Evolutionary conservation across 106 monocot genomes (phyloP), one percentile per base, ranked within the genome.

Genomic region (Ottelia alismoides): DNA sequence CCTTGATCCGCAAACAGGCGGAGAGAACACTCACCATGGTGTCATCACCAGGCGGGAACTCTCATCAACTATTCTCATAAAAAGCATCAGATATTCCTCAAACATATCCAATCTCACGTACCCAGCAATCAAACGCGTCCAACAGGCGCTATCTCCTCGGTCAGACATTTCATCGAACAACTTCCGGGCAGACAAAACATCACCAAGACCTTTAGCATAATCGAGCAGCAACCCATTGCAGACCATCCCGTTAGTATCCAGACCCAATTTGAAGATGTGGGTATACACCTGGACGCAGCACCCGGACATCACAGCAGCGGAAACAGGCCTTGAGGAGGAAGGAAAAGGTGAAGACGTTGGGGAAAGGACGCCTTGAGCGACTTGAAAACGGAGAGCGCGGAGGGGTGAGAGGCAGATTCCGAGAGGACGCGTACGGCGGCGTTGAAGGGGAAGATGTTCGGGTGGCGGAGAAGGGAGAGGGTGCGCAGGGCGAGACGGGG

Each of bases 291-390:
- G 52, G 73, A 11, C 26, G 31, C 24, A 63, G 51, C 30, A 40
- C 45, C 35, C 31, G 14, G 14, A 31, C 53, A 11, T 63, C 53
- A 21, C 18, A 14, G 43, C 67, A 52, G 22, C 27, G 23, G 16
- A 53, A 27, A 28, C 62, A 57, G 25, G 67, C 77, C 51, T 68
- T 63, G 22, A 77, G 57, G 52, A 77, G 63, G 45, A 72, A 72
- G 25, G 77, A 77, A 62, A 77, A 72, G 67, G 77, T 67, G 72
- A 77, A 64, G 58, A 58, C 72, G 27, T 71, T 72, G 68, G 77
- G 72, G 2, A 52, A 24, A 11, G 68, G 25, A 14, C 27, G 18
- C 62, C 40, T 58, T 66, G 25, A 77, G 49, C 25, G 47, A 57
- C 22, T 32, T 45, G 67, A 77, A 77, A 27, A 72, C 44, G 18